Evolutionary conservation across 148 eudicot species (phyloP), one percentile per base, ranked within the genome.

Genomic region (Agrostemma githago): DNA sequence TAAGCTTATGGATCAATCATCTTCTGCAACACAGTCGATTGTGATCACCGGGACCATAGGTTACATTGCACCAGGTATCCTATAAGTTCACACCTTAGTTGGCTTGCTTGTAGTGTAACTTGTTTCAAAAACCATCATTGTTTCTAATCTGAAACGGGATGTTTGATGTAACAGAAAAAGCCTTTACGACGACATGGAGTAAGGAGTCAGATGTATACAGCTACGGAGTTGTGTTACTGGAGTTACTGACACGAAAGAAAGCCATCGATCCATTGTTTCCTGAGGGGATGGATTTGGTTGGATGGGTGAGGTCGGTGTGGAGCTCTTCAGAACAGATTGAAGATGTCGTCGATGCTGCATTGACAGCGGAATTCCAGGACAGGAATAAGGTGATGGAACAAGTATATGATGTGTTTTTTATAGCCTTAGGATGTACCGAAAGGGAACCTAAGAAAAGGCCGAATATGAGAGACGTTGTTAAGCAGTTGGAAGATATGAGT

Each of bases 41-140:
- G 77, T 80, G 19, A 61, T 90, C 74, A 85, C 76, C 17, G 98
- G 98, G 61, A 90, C 96, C 21, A 75, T 87, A 53, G 98, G 96
- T 34, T 92, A 92, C 83, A 90, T 92, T 40, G 96, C 98, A 74
- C 98, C 98, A 82, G 98, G 98, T 92, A 89, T 11, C 44, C 51
- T 15, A 70, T 54, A 59, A 26, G 34, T 26, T 26, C 34, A 26
- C 34, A 1, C 34, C 34, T 1, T 26, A 26, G 34, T 26, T 26
- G 34, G 34, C 34, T 26, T 26, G 34, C 34, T 26, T 26, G 34
- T 26, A 26, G 34, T 26, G 0, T 26, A 26, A 26, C 34, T 26
- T 26, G 34, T 26, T 26, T 26, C 0, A 26, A 26, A 26, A 26
- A 26, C 34, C 34, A 1, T 26, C 34, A 1, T 26, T 26, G 34